Evolutionary conservation across 768 basidiomycete species (phyloP).

Genomic region (Plicaturopsis crispa): DNA sequence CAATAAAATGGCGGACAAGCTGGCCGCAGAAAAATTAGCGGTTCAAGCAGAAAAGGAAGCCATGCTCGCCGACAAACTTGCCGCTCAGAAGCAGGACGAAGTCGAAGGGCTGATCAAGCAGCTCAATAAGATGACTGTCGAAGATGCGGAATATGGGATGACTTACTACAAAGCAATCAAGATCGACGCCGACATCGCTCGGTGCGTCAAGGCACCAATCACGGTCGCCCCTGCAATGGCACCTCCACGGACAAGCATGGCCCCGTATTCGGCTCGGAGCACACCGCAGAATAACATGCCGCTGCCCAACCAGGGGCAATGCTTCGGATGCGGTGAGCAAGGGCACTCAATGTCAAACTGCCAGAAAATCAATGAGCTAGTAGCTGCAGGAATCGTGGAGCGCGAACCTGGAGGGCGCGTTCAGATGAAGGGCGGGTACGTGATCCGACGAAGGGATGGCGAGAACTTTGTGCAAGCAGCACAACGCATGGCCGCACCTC

Average conservation of each 20-base stretch:
- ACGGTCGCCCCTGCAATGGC: not conserved
- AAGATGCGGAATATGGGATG: slow-evolving; percentile 9
- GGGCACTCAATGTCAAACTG: not conserved
- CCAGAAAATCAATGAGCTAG: not conserved
- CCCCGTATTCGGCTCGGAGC: not conserved
- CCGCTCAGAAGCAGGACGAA: too few species aligned
- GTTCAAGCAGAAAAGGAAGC: not conserved
- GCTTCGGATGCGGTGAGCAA: not conserved
- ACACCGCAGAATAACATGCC: not conserved
- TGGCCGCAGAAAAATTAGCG: not conserved
- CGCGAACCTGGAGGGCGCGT: not conserved
- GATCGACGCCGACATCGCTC: slow-evolving; percentile 2
- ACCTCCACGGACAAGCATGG: too few species aligned
- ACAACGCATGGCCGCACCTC: not conserved
- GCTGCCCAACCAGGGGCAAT: not conserved
- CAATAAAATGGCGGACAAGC: not conserved
- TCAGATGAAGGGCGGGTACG: too few species aligned
- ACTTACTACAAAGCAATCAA: slow-evolving; percentile 8
- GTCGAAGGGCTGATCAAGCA: slow-evolving; percentile 7
- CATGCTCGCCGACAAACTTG: too few species aligned
- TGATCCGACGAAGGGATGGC: too few species aligned
- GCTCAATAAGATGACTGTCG: slow-evolving; percentile 7
- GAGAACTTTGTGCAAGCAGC: too few species aligned
- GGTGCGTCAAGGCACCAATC: slow-evolving; percentile 3
- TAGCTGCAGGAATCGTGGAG: not conserved